Evolutionary conservation across 495 filamentous ascomycete species (phyloP), one percentile per base, ranked within the genome.

Genomic region (Aspergillus mulundensis): DNA sequence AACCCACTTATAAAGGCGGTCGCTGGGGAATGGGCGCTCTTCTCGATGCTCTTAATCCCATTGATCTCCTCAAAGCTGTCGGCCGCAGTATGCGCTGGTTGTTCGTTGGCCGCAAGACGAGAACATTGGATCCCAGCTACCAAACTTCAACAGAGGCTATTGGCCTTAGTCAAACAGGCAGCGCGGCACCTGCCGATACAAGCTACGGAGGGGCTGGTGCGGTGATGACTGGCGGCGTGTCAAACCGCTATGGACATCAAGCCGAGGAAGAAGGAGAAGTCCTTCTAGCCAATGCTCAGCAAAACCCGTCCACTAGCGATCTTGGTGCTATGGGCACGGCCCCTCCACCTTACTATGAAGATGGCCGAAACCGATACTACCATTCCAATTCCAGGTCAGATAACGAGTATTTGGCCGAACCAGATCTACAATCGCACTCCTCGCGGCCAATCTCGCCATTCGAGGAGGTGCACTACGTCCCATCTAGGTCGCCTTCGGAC

Each of bases 31-130:
- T 81, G 34, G 77, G 73, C 56, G 88, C 88, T 11, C 70, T 93
- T 4, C 62, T 75, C 18, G 85, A 93, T 58, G 85, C 89, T 5
- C 82, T 94, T 72, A 95, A 95, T 63, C 80, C 88, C 18, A 87
- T 89, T 82, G 91, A 96, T 64, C 77, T 96, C 38, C 61, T 91
- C 52, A 93, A 90, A 70, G 88, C 87, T 10, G 78, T 87, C 34
- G 87, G 84, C 7, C 81, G 91, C 20, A 85, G 88, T 20, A 85
- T 89, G 59, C 81, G 84, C 58, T 96, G 91, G 91, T 68, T 94
- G 16, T 83, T 91, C 43, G 83, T 90, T 10, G 89, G 91, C 34
- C 76, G 80, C 38, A 85, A 83, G 64, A 73, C 64, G 44, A 73
- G 84, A 30, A 74, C 68, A 39, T 44, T 74, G 39, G 84, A 87